Evolutionary conservation across 768 basidiomycete species (phyloP), one percentile per base, ranked within the genome.

Genomic region (Leccinum pellstonianum): DNA sequence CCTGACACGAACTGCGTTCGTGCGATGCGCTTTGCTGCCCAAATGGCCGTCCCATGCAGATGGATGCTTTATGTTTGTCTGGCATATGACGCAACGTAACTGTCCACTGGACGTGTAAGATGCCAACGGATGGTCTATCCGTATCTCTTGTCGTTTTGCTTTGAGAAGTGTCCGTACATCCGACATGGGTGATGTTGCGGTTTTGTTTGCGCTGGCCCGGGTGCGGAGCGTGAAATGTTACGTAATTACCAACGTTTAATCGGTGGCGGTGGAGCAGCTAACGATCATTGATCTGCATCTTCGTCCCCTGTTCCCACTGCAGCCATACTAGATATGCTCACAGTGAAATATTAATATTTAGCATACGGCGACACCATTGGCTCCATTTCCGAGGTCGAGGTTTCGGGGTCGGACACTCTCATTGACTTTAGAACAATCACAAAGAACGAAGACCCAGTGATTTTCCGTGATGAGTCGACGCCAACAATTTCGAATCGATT

Each of bases 11-110:
- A 79, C 78, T 17, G 86, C 84, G 66, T 84, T 86, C 43, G 79
- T 86, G 35, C 91, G 84, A 70, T 94, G 91, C 2, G 74, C 74
- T 75, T 93, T 93, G 75, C 88, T 91, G 12, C 87, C 91, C 19
- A 94, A 71, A 73, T 94, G 91, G 21, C 91, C 90, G 60, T 91
- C 86, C 91, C 91, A 94, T n/a, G 88, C 88, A 25, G 88, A 84
- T 3, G 89, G 81, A 66, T 91, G 85, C 66, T 92, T 93, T 58
- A 94, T 79, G 19, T 74, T 58, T 11, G 77, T 80, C 2, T 79
- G 79, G 67, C 91, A 94, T 25, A 85, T 81, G 4, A 77, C 67
- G 65, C 91, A 94, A 58, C 85, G 83, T 29, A 94, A 78, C 67
- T 89, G 86, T 50, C 90, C 89, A 27, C 75, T 75, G 4, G 82